Conservation (phyloP, 768 basidiomycete genomes). For the Amanita brunnescens region DNA sequence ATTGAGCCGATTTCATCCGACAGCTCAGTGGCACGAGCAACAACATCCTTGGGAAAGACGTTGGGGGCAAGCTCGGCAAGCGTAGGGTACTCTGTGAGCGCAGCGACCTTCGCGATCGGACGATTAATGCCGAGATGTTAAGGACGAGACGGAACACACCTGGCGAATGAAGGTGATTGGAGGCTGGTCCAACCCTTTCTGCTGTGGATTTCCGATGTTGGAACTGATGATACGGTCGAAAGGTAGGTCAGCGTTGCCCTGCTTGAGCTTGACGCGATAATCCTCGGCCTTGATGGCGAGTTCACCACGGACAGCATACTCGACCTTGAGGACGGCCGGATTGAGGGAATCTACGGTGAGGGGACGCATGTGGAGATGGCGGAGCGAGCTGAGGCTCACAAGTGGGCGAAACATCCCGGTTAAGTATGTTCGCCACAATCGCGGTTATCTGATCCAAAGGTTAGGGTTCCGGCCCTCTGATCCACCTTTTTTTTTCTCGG, state of each 20-base stretch:
- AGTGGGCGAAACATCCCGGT: conserved; percentile 10
- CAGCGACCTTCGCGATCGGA: conserved; percentile 54
- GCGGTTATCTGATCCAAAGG: not conserved
- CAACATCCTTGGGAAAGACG: conserved; percentile 79
- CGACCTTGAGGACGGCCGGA: conserved; percentile 74
- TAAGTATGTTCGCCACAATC: conserved; percentile 11
- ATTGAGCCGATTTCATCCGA: conserved; percentile 80
- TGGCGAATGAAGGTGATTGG: conserved; percentile 91
- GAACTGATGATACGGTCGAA: conserved; percentile 87
- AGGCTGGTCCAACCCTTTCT: conserved; percentile 86
- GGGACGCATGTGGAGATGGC: conserved; percentile 34
- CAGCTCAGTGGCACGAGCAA: conserved; percentile 77
- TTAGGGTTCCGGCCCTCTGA: not conserved
- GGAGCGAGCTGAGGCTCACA: conserved; percentile 7
- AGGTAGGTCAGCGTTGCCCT: conserved; percentile 51
- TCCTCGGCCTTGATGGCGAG: conserved; percentile 91
- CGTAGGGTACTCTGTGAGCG: conserved; percentile 86
- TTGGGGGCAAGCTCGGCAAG: conserved; percentile 67
- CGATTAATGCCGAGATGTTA: not conserved
- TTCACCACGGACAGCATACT: conserved; percentile 97
- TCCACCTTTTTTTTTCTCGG: not conserved
- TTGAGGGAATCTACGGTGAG: conserved; percentile 73
- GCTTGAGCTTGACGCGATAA: conserved; percentile 63
- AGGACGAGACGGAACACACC: conserved; percentile 34
- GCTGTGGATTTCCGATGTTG: conserved; percentile 98